Evolutionary conservation across 768 basidiomycete genomes (phyloP).

Genomic region (Saitozyma podzolica): DNA sequence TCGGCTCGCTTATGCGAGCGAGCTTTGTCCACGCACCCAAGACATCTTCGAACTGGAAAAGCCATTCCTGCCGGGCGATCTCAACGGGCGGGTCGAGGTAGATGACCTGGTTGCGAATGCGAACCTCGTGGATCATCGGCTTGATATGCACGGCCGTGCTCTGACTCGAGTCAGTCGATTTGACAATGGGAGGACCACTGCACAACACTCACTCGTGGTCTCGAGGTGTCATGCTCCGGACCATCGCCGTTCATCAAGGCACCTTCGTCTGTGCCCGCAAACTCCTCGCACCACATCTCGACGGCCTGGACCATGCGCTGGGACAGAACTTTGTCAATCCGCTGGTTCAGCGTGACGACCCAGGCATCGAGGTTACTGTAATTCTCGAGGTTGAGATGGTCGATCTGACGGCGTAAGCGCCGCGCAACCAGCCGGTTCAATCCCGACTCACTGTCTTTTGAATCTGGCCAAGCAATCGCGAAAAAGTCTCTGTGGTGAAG

Average conservation of each 20-base stretch:
- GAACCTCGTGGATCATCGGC: constrained; percentile 89
- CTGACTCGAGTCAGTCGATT: too few species aligned
- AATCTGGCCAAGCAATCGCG: constrained; percentile 70
- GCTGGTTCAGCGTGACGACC: constrained; percentile 72
- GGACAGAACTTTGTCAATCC: constrained; percentile 77
- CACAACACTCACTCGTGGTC: background rate
- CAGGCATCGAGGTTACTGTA: constrained; percentile 92
- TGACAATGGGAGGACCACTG: background rate
- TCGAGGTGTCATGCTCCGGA: background rate
- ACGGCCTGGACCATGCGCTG: constrained; percentile 74
- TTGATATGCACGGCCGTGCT: constrained; percentile 56
- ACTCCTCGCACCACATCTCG: constrained; percentile 83
- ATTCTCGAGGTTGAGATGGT: constrained; percentile 90
- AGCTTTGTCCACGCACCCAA: constrained; percentile 67
- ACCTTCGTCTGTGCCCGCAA: constrained; percentile 73
- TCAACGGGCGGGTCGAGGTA: constrained; percentile 98
- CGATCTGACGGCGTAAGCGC: constrained; percentile 62
- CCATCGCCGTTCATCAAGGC: constrained; percentile 58
- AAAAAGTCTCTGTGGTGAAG: constrained; percentile 80
- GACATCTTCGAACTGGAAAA: constrained; percentile 85
- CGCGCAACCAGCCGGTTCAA: background rate
- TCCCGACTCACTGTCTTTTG: constrained; percentile 71
- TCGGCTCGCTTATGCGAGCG: background rate
- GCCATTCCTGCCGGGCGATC: constrained; percentile 84
- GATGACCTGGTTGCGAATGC: constrained; percentile 98